Evolutionary conservation across 208 protist genomes (phyloP).

Genomic region (Acanthamoeba castellanii): DNA sequence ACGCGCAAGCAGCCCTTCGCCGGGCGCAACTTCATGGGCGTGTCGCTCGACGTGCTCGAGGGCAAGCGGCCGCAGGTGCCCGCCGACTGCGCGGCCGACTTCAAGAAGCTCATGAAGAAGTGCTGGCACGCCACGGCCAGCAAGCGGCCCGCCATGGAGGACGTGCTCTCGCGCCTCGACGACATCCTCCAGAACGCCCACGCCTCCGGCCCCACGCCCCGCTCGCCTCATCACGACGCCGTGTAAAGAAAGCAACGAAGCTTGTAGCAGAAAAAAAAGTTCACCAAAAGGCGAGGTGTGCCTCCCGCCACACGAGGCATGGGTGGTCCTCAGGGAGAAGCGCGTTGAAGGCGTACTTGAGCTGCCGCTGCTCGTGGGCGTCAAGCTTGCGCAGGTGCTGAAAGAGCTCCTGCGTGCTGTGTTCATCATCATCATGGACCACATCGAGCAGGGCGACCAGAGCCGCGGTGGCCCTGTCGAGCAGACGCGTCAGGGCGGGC

Average conservation of each 20-base stretch:
- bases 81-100: background rate
- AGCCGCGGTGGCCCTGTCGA: background rate
- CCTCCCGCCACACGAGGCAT: too few species aligned
- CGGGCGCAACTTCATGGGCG: constrained; percentile 45
- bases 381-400: too few species aligned
- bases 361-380: too few species aligned
- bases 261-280: too few species aligned
- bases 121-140: background rate
- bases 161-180: background rate
- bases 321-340: too few species aligned
- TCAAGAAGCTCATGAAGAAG: constrained; percentile 46
- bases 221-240: too few species aligned
- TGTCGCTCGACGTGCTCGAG: constrained; percentile 25
- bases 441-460: background rate
- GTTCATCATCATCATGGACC: too few species aligned
- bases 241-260: too few species aligned
- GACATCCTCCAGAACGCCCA: background rate
- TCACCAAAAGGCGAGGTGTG: too few species aligned
- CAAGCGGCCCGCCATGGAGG: constrained; percentile 1
- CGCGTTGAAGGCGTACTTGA: too few species aligned
- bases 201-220: background rate
- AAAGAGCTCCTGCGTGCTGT: too few species aligned
- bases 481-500: background rate
- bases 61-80: constrained; percentile 34
- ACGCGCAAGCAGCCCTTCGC: constrained; percentile 6